These are phyloP conservation scores for Dendrostoma leiphaemia DNA, from an alignment of 2,329 filamentous ascomycete genomes.

Conservation along the genomic window DNA sequence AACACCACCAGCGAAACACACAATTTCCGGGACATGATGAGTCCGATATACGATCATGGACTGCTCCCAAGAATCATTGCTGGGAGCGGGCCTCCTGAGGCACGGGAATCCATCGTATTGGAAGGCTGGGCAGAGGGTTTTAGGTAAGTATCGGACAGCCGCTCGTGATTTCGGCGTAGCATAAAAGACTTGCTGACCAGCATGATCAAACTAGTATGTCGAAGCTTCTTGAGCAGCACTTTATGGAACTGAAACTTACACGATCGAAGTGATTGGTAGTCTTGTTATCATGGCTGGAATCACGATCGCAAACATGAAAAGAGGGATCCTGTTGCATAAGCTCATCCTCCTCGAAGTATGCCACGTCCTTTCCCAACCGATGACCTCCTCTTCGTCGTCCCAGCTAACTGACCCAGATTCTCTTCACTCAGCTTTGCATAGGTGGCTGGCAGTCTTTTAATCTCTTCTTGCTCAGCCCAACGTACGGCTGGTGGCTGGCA, in stretches of 20 bases:
- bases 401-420: slow-evolving; percentile 18
- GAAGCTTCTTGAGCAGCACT: neutral
- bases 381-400: slow-evolving; percentile 44
- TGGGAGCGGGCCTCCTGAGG: slow-evolving; percentile 3
- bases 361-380: slow-evolving; percentile 53
- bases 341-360: slow-evolving; percentile 47
- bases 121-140: slow-evolving; percentile 19
- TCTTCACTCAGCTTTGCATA: slow-evolving; percentile 13
- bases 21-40: neutral
- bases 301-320: slow-evolving; percentile 48
- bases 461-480: slow-evolving; percentile 30
- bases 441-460: slow-evolving; percentile 29
- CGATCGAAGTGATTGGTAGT: slow-evolving; percentile 38
- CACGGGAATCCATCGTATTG: slow-evolving; percentile 4
- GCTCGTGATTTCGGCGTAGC: neutral
- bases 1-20: neutral
- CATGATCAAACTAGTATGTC: slow-evolving; percentile 4
- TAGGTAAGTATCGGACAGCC: neutral
- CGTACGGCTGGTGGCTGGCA: slow-evolving; percentile 64
- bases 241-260: neutral
- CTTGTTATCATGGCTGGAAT: slow-evolving; percentile 47
- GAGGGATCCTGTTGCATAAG: slow-evolving; percentile 45
- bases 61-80: neutral
- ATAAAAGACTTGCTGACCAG: neutral
- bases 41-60: slow-evolving; percentile 5